Evolutionary conservation across 306 rosid genomes (phyloP).

Genomic region (Rosa chinensis): DNA sequence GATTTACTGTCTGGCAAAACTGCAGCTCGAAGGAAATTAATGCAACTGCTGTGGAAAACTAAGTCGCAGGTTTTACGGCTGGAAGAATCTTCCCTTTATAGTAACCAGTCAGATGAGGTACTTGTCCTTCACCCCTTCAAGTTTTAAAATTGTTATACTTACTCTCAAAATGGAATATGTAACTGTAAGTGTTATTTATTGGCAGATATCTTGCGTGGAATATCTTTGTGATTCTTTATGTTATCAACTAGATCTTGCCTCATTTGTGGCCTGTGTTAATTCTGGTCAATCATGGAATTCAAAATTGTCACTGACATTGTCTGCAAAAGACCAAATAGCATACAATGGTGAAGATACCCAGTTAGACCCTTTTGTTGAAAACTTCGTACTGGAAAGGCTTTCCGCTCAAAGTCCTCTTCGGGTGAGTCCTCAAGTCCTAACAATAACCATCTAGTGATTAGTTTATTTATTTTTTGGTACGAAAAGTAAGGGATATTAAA

Average conservation of each 20-base stretch:
- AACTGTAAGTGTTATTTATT: slow-evolving; percentile 26
- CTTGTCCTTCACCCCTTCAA: slow-evolving; percentile 20
- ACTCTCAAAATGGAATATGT: slow-evolving; percentile 29
- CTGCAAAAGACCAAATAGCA: slow-evolving; percentile 58
- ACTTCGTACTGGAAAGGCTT: slow-evolving; percentile 92
- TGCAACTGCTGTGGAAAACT: slow-evolving; percentile 91
- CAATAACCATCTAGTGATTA: slow-evolving; percentile 8
- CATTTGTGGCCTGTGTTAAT: slow-evolving; percentile 86
- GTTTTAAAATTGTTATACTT: slow-evolving; percentile 30
- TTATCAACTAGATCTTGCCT: slow-evolving; percentile 90
- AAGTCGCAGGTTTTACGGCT: slow-evolving; percentile 74
- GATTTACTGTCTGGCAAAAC: slow-evolving; percentile 83
- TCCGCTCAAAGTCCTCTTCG: slow-evolving; percentile 95
- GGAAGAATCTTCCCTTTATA: slow-evolving; percentile 83
- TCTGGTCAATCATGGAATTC: slow-evolving; percentile 88
- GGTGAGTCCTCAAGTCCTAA: slow-evolving; percentile 47
- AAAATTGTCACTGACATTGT: slow-evolving; percentile 61
- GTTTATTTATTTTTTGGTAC: neutral
- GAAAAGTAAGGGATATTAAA: neutral
- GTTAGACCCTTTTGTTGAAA: slow-evolving; percentile 84
- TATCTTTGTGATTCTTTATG: slow-evolving; percentile 88
- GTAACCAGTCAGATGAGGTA: slow-evolving; percentile 85
- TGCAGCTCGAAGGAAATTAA: slow-evolving; percentile 69
- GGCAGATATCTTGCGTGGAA: slow-evolving; percentile 89
- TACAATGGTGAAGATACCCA: slow-evolving; percentile 48